These are phyloP conservation scores for Oryza coarctata DNA, from an alignment of 176 grass and related monocot species.

Conservation along the genomic window DNA sequence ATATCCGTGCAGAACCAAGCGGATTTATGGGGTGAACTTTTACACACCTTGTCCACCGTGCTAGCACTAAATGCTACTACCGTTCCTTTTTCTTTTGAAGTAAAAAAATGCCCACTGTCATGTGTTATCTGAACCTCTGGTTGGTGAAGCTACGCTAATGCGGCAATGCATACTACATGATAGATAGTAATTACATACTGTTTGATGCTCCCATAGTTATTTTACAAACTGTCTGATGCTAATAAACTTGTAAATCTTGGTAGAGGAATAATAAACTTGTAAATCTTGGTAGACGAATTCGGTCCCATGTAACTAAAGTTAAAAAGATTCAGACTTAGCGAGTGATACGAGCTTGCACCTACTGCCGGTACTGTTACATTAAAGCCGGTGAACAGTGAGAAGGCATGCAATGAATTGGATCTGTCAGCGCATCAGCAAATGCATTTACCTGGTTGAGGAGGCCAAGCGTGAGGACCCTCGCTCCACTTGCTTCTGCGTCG, in stretches of 20 bases:
- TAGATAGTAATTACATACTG: too few relatives aligned
- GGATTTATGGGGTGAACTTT: neutral
- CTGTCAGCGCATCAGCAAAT: neutral
- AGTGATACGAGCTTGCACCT: neutral
- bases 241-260: neutral
- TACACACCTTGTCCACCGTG: neutral
- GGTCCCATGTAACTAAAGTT: neutral
- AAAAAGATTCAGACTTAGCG: neutral
- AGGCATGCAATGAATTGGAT: conserved; percentile 15
- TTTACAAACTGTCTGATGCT: neutral
- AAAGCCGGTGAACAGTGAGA: neutral
- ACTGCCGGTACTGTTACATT: neutral
- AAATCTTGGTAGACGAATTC: neutral
- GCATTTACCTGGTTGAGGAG: conserved; percentile 69
- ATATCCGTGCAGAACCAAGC: neutral
- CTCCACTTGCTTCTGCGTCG: conserved; percentile 60
- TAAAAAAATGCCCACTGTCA: neutral
- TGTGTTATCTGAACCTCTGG: neutral
- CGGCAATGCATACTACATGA: too few relatives aligned
- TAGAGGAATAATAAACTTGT: too few relatives aligned
- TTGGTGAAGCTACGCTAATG: neutral
- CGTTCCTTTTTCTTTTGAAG: neutral
- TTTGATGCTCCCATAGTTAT: too few relatives aligned
- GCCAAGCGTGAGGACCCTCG: conserved; percentile 49
- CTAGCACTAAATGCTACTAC: neutral